Evolutionary conservation across 129 eudicot species (phyloP).

Genomic region (Chrysanthemum lavandulifolium): DNA sequence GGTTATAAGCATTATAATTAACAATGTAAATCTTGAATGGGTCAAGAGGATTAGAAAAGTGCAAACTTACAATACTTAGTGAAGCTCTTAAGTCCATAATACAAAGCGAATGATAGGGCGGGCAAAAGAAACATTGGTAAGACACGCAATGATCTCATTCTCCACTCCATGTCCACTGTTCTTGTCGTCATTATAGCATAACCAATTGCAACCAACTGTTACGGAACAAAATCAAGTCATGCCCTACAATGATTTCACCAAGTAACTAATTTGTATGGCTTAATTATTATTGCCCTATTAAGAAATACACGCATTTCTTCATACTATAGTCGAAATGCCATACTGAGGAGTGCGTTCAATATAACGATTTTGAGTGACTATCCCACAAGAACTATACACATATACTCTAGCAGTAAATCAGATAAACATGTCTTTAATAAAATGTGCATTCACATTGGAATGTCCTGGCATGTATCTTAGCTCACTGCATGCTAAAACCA

Average conservation of each 20-base stretch:
- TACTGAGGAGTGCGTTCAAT: background rate
- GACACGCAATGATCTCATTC: conserved; percentile 75
- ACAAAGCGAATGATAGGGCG: conserved; percentile 43
- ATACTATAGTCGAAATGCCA: background rate
- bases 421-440: background rate
- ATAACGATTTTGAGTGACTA: background rate
- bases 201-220: conserved; percentile 72
- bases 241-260: background rate
- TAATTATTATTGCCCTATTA: background rate
- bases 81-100: conserved; percentile 52
- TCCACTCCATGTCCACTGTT: conserved; percentile 74
- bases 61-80: conserved; percentile 60
- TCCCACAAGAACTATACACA: background rate
- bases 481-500: background rate
- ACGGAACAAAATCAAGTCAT: background rate
- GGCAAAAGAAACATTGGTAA: conserved; percentile 92
- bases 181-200: conserved; percentile 92
- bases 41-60: background rate
- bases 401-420: background rate
- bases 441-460: too few relatives aligned
- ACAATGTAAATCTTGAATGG: background rate
- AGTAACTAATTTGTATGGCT: background rate
- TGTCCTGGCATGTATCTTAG: conserved; percentile 2
- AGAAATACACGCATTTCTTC: background rate
- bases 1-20: background rate